Conservation (phyloP, 2,329 filamentous ascomycete species). For the Aspergillus sp. region DNA sequence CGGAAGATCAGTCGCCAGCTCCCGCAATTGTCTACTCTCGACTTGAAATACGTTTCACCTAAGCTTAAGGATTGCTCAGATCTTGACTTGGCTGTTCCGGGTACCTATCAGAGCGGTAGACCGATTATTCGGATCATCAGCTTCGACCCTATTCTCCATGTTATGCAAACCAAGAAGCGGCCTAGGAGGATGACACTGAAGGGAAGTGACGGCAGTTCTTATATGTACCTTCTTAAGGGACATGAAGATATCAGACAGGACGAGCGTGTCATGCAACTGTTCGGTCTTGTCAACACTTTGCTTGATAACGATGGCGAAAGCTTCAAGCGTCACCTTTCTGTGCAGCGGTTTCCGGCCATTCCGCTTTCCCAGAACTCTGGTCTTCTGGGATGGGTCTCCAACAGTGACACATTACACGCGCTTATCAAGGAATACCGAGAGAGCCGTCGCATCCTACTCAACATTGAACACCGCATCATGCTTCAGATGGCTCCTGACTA, state of each 20-base stretch:
- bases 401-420: slow-evolving; percentile 94
- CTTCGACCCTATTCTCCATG: slow-evolving; percentile 82
- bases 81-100: slow-evolving; percentile 89
- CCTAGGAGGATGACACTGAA: slow-evolving; percentile 81
- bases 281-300: slow-evolving; percentile 93
- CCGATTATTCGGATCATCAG: slow-evolving; percentile 78
- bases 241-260: slow-evolving; percentile 99
- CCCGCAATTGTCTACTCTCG: slow-evolving; percentile 83
- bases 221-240: slow-evolving; percentile 92
- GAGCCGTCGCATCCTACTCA: slow-evolving; percentile 91
- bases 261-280: slow-evolving; percentile 98
- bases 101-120: slow-evolving; percentile 76
- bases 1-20: slow-evolving; percentile 88
- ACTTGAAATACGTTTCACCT: slow-evolving; percentile 94
- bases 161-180: slow-evolving; percentile 95
- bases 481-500: slow-evolving; percentile 99
- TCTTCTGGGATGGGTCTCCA: slow-evolving; percentile 90
- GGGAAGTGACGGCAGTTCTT: slow-evolving; percentile 81
- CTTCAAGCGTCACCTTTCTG: slow-evolving; percentile 94
- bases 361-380: slow-evolving; percentile 94
- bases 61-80: slow-evolving; percentile 79
- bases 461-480: slow-evolving; percentile 99
- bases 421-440: slow-evolving; percentile 97
- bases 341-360: slow-evolving; percentile 94
- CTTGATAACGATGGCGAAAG: slow-evolving; percentile 90